Base-by-base conservation (phyloP, 2,329 filamentous ascomycete genomes). In the Zasmidium citrigriseum region DNA sequence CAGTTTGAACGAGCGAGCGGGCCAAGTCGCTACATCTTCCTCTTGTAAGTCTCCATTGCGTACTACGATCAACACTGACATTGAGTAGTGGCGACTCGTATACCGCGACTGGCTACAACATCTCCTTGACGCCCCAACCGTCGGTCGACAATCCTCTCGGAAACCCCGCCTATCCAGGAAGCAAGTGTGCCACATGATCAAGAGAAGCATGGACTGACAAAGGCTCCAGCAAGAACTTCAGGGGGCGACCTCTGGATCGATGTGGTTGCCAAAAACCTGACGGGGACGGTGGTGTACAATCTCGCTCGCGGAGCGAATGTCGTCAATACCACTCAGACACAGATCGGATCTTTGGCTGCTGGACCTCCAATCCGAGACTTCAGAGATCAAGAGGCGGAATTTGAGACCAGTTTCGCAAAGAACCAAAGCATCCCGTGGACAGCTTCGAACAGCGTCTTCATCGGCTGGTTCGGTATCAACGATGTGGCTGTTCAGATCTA, bases 381-480 rank as follows among this genome's bases (percentile, higher is more conserved):
- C 27, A 47, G 47, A 2, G 59, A 55, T 1, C 59, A 61, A 12
- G 22, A 54, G 20, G 38, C 16, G 2, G 25, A 46, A 21, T 61
- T 55, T 20, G 46, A 41, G 10, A n/a, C 21, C 5, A n/a, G n/a
- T n/a, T n/a, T 41, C 4, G 34, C 34, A n/a, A 34, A 55, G 46
- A 27, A 49, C n/a, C 25, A 44, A 1, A 53, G 44, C n/a, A 45
- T 55, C 2, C 4, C 9, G 4, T 61, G 59, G 59, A 58, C 54
- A 16, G n/a, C 25, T 21, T 49, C 47, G 2, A 61, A 61, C 11
- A 61, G 55, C 49, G 24, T 61, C 9, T 58, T 58, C 45, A 52
- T 61, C 44, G 52, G 41, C 52, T 55, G 18, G 16, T 58, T 61
- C 34, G 59, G 59, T 1, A 46, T 61, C 44, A 61, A 61, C 18